Evolutionary conservation across 2,329 filamentous ascomycete species (phyloP), one percentile per base, ranked within the genome.

Genomic region (Epichloe amarillans): DNA sequence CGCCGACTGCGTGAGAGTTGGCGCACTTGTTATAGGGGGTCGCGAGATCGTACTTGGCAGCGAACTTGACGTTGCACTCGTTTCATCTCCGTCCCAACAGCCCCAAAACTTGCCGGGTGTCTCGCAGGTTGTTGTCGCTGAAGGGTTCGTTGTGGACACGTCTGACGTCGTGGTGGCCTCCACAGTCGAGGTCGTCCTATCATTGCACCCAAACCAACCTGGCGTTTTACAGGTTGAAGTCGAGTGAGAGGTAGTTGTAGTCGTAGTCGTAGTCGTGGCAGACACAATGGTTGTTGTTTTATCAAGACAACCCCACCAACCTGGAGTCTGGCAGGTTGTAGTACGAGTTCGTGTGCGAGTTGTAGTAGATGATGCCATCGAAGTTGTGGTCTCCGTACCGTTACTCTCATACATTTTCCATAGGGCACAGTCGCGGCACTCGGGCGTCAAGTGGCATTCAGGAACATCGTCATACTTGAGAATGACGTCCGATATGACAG

Each of bases 351-450:
- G 76, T 3, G 80, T 85, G 42, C 77, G 76, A 3, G 79, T 80
- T 2, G 75, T 74, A 1, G 77, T 75, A 1, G 76, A 77, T 0
- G 54, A 41, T 11, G 76, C 74, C 4, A 72, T 73, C 0, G 81
- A 81, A 0, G 84, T 86, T 0, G 82, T 88, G 1, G 75, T 77
- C 55, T 90, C 84, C 2, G 86, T 93, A 33, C 86, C 86, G 63
- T 96, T 96, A 64, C 89, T 95, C 66, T 90, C 84, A 62, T 88
- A 94, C 73, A 89, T 95, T 61, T 95, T 94, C 93, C 93, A 97
- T 51, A 84, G 82, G 52, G 80, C 87, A 61, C 91, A 97, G 64
- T 98, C 93, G 40, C 86, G 81, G 64, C 93, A 97, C 49, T 88
- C 83, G 21, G 81, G 75, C 6, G 91, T 90, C 33, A 77, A 74